Evolutionary conservation across 345 rosid species (phyloP).

Genomic region (Brassica cretica): DNA sequence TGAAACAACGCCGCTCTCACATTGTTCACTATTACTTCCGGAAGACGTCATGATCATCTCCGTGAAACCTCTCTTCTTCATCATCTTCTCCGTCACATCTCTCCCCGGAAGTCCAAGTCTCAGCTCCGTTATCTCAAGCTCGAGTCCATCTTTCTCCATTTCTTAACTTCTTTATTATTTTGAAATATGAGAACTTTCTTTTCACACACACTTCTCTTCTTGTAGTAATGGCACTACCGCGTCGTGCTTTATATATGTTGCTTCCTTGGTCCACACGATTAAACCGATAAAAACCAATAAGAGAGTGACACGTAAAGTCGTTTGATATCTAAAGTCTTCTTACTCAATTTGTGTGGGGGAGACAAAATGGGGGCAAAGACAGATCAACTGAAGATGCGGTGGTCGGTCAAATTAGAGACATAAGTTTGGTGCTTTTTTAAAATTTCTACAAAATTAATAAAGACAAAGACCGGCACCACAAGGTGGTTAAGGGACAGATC

Average conservation of each 20-base stretch:
- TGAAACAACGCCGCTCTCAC: slow-evolving; percentile 34
- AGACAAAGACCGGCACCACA: slow-evolving; percentile 41
- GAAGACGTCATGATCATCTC: slow-evolving; percentile 50
- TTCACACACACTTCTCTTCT: slow-evolving; percentile 45
- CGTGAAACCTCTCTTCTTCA: slow-evolving; percentile 74
- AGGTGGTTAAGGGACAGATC: slow-evolving; percentile 44
- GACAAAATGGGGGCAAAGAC: slow-evolving; percentile 43
- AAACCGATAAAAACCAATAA: background rate
- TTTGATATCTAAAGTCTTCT: slow-evolving; percentile 33
- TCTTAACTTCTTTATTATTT: slow-evolving; percentile 7
- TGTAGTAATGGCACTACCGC: slow-evolving; percentile 32
- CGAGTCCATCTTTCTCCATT: slow-evolving; percentile 47
- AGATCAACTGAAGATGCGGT: slow-evolving; percentile 42
- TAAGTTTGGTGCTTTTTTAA: slow-evolving; percentile 30
- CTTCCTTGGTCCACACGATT: slow-evolving; percentile 27
- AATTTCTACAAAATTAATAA: slow-evolving; percentile 13
- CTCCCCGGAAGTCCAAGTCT: slow-evolving; percentile 69
- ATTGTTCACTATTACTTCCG: slow-evolving; percentile 34
- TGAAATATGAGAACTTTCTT: slow-evolving; percentile 34
- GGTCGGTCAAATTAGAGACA: slow-evolving; percentile 48
- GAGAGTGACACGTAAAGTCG: slow-evolving; percentile 24
- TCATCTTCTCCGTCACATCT: slow-evolving; percentile 34
- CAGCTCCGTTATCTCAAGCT: slow-evolving; percentile 85
- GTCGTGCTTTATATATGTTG: slow-evolving; percentile 39
- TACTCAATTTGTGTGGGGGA: slow-evolving; percentile 28